Evolutionary conservation across 208 protist genomes (phyloP).

Genomic region (Acanthamoeba lenticulata): DNA sequence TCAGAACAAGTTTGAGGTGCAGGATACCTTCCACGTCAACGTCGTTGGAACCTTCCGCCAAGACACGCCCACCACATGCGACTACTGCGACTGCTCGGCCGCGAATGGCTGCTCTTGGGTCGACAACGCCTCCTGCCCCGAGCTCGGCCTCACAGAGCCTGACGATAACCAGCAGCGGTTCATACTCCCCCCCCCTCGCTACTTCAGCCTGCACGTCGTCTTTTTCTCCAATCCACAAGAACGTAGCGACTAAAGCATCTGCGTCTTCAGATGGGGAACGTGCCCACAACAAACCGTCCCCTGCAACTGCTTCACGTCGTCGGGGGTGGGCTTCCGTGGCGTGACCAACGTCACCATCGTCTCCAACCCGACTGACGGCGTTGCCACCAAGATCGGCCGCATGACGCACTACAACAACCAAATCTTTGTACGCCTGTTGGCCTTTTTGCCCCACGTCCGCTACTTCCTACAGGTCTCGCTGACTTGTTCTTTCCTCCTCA

Average conservation of each 20-base stretch:
- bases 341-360: conserved; percentile 1
- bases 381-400: conserved; percentile 7
- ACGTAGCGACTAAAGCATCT: neutral
- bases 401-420: conserved; percentile 52
- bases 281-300: neutral
- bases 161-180: conserved; percentile 22
- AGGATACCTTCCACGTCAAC: conserved; percentile 43
- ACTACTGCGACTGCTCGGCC: neutral
- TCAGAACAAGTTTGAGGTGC: conserved; percentile 4
- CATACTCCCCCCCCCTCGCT: neutral
- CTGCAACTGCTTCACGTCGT: neutral
- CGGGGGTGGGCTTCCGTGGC: neutral
- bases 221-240: neutral
- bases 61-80: conserved; percentile 18
- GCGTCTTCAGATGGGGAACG: neutral
- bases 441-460: neutral
- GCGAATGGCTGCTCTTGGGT: neutral
- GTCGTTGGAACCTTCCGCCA: neutral
- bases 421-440: neutral
- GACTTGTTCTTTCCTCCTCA: neutral
- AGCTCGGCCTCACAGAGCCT: neutral
- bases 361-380: neutral
- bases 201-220: neutral
- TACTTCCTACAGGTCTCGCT: neutral
- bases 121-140: neutral